Base-by-base conservation (phyloP, 495 filamentous ascomycete genomes). In the Xylaria telfairii region DNA sequence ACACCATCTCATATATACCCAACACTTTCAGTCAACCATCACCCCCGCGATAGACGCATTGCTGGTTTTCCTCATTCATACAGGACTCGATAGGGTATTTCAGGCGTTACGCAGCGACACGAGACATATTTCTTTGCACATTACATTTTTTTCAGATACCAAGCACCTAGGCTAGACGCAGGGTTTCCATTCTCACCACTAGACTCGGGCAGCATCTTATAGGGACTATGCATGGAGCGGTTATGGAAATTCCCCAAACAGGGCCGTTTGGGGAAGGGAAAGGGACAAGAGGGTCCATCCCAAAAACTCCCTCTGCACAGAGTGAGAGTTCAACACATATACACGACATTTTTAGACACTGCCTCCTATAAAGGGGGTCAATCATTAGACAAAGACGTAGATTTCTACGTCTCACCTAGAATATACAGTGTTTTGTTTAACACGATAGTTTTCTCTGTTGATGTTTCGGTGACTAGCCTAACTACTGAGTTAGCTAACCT, bases 71-170 rank as follows among this genome's bases (percentile, higher is more conserved):
- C 34, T 53, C 41, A 15, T 13, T 47, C 17, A 39, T 54, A 54
- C 46, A 47, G 47, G 47, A 28, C 21, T 28, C 0, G 13, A 12
- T 30, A 34, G 32, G 59, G 39, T 1, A 19, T 17, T 47, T 44
- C 4, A 53, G 64, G 64, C 64, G 64, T 66, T 66, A 17, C 26
- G 54, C 12, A 41, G 47, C 46, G 47, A 49, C 37, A 65, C 13
- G 47, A 54, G 28, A 10, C n/a, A 26, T 66, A 26, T 54, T 49
- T 26, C 15, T 42, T 41, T 62, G 7, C 4, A 30, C 37, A 42
- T n/a, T 42, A 15, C 28, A 26, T 21, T 62, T 62, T 62, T 62
- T 62, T 62, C 59, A 66, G 64, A 66, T 66, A 66, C 64, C 64
- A 66, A 39, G 21, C n/a, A 66, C 64, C 46, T 34, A 41, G 46